These are phyloP conservation scores for Yamadazyma phyllophila DNA, from an alignment of 805 yeast genomes.

Conservation along the genomic window DNA sequence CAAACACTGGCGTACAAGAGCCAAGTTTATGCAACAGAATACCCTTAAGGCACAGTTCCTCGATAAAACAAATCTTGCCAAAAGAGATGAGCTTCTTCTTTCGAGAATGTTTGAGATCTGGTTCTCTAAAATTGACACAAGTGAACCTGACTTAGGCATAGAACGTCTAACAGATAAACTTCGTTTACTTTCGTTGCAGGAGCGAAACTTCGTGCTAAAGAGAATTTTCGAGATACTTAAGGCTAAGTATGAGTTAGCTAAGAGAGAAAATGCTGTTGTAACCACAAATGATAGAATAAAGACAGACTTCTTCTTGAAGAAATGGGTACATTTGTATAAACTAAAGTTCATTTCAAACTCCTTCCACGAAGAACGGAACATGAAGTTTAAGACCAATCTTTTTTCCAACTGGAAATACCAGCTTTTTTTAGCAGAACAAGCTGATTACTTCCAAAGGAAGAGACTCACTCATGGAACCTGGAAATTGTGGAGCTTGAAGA, in stretches of 20 bases:
- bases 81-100: neutral
- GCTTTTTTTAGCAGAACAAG: neutral
- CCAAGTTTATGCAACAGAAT: neutral
- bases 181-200: constrained; percentile 10
- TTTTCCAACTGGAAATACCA: constrained; percentile 17
- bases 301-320: constrained; percentile 3
- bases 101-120: neutral
- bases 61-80: neutral
- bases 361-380: constrained; percentile 7
- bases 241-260: neutral
- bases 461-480: neutral
- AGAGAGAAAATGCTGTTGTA: constrained; percentile 1
- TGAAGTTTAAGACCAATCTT: neutral
- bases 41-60: neutral
- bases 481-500: constrained; percentile 9
- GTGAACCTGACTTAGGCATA: neutral
- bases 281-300: neutral
- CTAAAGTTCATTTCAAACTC: constrained; percentile 8
- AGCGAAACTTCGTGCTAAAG: constrained; percentile 14
- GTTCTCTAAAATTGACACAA: neutral
- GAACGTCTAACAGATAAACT: constrained; percentile 4
- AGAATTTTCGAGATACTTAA: constrained; percentile 13
- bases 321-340: constrained; percentile 10
- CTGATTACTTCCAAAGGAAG: neutral
- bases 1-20: neutral